Evolutionary conservation across 2,329 filamentous ascomycete genomes (phyloP), one percentile per base, ranked within the genome.

Genomic region (Sclerotinia nivalis): DNA sequence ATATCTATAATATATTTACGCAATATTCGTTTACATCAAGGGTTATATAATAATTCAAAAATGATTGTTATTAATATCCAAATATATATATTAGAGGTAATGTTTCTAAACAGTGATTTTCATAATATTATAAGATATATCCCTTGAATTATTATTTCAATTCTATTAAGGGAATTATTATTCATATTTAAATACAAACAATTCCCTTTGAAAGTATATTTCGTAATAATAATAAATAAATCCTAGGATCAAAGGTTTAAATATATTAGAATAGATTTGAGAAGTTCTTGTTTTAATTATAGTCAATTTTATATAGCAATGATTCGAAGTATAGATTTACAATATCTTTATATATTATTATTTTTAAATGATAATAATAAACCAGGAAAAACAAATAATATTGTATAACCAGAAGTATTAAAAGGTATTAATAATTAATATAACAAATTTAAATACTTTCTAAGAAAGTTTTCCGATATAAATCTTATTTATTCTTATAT

Each of bases 221-320:
- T 68, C 54, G 18, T 18, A 49, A 68, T 68, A 52, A 68, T 40
- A 1, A 68, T 68, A 20, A 68, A 68, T 49, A 68, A 68, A 34
- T 68, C n/a, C 5, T 40, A 68, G 49, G 4, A 20, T 12, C 34
- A 68, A 25, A 25, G 13, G 1, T 68, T 68, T 34, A 49, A 43
- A 28, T 47, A 25, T 22, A 47, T 68, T 25, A 34, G n/a, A 15
- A 20, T 68, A 2, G 18, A 68, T 68, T 54, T 68, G 13, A 37
- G 31, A 25, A 60, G 9, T 20, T 18, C 31, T n/a, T 43, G 40
- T 28, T 68, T 68, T 68, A 49, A n/a, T 60, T 45, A 68, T 40
- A 45, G 28, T 8, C 45, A 68, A 28, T 60, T 68, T 60, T 68
- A 68, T 61, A 52, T 68, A 10, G 12, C n/a, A 37, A 28, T 61